Evolutionary conservation across 2,329 filamentous ascomycete genomes (phyloP), one percentile per base, ranked within the genome.

Genomic region (Trichoderma citrinoviride): DNA sequence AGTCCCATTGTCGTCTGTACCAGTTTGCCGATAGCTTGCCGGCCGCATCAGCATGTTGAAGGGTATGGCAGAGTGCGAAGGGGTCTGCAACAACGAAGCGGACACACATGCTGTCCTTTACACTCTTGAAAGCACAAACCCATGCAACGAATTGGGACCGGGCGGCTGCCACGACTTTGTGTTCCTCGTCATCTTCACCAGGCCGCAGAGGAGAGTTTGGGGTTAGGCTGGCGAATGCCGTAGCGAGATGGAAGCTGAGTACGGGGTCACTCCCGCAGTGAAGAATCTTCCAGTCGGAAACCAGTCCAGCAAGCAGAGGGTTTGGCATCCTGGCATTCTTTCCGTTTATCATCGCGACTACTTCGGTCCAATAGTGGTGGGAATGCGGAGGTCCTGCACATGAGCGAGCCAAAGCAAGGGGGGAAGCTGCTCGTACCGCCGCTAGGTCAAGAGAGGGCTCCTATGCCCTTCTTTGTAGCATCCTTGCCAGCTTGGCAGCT

Each of bases 181-280:
- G 70, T 8, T 65, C 66, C 29, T 68, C 67, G 8, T 66, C 25
- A 1, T 61, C 29, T 1, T 55, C 52, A 2, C 67, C 52, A 1
- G 73, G 68, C 7, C 71, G 72, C 25, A 83, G 71, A 0, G 81
- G 79, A 1, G 81, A 83, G 0, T 67, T 58, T 4, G 77, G 70
- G 0, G 74, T 68, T 1, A 83, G 73, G 0, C 76, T 70, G 2
- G 77, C 76, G 65, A 77, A 79, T 2, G 79, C 82, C 0, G 78
- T 74, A 2, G 83, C 82, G n/a, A 88, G 76, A 71, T 88, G 85
- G 65, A 84, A 89, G 1, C 85, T 81, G 6, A 82, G 69, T 0
- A 86, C 67, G 0, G 86, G 85, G 65, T 87, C 77, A 4, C 78
- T 78, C 5, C 75, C 77, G 69, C 82, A 81, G 65, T 83, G 80